These are phyloP conservation scores for Aspergillus uvarum DNA, from an alignment of 2,329 filamentous ascomycete genomes.

Conservation along the genomic window DNA sequence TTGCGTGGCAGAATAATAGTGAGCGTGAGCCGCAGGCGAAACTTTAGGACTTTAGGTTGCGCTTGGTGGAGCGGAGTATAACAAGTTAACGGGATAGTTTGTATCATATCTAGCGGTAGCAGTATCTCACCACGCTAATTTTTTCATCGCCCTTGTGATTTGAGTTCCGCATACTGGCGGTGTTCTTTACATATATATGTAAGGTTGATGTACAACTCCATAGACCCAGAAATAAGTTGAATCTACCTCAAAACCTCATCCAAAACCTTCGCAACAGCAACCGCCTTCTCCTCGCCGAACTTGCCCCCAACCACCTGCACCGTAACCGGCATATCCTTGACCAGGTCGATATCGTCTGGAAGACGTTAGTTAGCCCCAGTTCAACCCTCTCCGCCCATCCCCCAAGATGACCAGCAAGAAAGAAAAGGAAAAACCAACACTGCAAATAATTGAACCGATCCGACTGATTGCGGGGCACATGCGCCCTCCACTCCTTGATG, in stretches of 20 bases:
- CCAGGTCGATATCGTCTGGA: conserved; percentile 31
- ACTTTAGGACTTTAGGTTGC: conserved; percentile 14
- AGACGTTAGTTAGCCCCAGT: neutral
- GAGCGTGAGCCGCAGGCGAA: conserved; percentile 27
- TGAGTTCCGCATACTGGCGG: too few relatives aligned
- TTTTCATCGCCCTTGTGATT: too few relatives aligned
- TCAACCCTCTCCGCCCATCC: neutral
- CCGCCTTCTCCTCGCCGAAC: conserved; percentile 35
- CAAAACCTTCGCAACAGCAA: conserved; percentile 32
- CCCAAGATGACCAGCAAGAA: neutral
- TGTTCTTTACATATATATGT: too few relatives aligned
- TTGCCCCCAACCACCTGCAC: conserved; percentile 35
- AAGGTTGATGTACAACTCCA: too few relatives aligned
- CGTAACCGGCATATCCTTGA: conserved; percentile 33
- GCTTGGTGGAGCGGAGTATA: too few relatives aligned
- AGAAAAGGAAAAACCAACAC: conserved; percentile 14
- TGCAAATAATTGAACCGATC: conserved; percentile 49
- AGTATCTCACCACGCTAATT: too few relatives aligned
- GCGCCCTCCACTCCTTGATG: conserved; percentile 32
- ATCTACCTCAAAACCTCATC: conserved; percentile 22
- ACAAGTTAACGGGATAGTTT: too few relatives aligned
- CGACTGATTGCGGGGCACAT: conserved; percentile 44
- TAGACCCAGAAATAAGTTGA: neutral
- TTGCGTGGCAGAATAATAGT: conserved; percentile 37
- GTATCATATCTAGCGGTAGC: too few relatives aligned